Conservation (phyloP, 805 yeast species). For the Yarrowia osloensis region DNA sequence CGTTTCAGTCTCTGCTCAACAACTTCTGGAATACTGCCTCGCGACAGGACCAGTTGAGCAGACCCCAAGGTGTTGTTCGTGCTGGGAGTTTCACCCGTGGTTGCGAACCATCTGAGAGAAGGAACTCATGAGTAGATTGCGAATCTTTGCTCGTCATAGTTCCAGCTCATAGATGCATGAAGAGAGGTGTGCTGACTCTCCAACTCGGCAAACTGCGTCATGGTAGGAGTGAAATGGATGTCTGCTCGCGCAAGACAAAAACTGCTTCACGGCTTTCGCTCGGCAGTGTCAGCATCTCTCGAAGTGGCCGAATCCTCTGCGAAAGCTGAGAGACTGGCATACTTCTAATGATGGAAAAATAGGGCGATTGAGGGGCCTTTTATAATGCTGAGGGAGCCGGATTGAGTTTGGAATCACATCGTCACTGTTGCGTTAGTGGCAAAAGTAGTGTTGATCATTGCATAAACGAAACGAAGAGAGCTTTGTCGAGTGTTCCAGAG, state of each 20-base stretch:
- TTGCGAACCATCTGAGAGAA: background rate
- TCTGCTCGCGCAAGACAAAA: background rate
- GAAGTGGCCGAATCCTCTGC: background rate
- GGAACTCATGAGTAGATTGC: background rate
- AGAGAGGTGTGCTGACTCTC: background rate
- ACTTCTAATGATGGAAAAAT: background rate
- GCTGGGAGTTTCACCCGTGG: slow-evolving; percentile 2
- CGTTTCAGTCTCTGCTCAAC: background rate
- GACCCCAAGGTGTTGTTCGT: background rate
- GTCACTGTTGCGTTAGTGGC: too few relatives aligned
- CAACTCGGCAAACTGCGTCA: background rate
- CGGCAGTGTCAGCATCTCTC: background rate
- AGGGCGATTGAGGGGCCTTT: background rate
- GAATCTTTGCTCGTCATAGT: background rate
- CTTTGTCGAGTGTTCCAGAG: too few relatives aligned
- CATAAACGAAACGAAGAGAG: too few relatives aligned
- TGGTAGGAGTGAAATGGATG: background rate
- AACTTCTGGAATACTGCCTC: background rate
- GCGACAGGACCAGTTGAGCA: background rate
- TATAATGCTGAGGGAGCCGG: background rate
- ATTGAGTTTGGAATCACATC: background rate
- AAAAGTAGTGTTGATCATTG: too few relatives aligned
- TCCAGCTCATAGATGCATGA: background rate
- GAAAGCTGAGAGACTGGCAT: background rate
- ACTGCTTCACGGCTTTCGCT: background rate